Evolutionary conservation across 331 rosid genomes (phyloP), one percentile per base, ranked within the genome.

Genomic region (Malus hybrid): DNA sequence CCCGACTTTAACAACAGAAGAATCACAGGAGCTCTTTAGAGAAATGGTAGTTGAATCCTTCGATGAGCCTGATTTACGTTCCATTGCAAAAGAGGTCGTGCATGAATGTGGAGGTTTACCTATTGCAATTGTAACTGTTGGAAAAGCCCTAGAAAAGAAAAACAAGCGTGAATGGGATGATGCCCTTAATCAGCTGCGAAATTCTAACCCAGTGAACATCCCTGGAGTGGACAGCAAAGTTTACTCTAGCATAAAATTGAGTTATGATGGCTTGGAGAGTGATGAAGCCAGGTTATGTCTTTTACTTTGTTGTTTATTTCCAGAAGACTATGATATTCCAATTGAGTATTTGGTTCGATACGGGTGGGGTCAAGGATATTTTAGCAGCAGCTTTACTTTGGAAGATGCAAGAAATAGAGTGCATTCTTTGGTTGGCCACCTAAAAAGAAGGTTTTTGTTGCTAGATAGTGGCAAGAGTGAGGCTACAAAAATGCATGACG

Each of bases 131-230:
- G 57, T 16, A 52, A 52, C 57, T 1, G 57, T 52, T 52, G 57
- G 57, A 52, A 52, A 52, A 16, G 57, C 57, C 20, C 57, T 52
- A 15, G 10, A 52, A 52, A 52, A 16, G 20, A 52, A 52, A 52
- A 16, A 0, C 0, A 52, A 16, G 57, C 57, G 0, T 16, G 57
- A 52, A 52, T 52, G 57, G 57, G 57, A 0, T 2, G 57, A 52
- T 6, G 57, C 77, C 87, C n/a, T 73, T 82, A 36, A 78, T 83
- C 2, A 64, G 86, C 27, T 85, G 90, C 28, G n/a, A 52, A 52
- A 16, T n/a, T 77, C 3, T 59, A 44, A 3, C 67, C 52, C n/a
- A 2, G 64, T 0, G 6, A 57, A 11, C 4, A n/a, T 42, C 0
- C 1, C 29, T 57, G 12, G 7, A 11, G 3, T 59, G 31, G 0